A percentile compares a stretch with the other conserved stretches of the same genome.
These are phyloP conservation scores for Huntiella moniliformis DNA, from an alignment of 2,329 filamentous ascomycete species.

Conservation along the genomic window DNA sequence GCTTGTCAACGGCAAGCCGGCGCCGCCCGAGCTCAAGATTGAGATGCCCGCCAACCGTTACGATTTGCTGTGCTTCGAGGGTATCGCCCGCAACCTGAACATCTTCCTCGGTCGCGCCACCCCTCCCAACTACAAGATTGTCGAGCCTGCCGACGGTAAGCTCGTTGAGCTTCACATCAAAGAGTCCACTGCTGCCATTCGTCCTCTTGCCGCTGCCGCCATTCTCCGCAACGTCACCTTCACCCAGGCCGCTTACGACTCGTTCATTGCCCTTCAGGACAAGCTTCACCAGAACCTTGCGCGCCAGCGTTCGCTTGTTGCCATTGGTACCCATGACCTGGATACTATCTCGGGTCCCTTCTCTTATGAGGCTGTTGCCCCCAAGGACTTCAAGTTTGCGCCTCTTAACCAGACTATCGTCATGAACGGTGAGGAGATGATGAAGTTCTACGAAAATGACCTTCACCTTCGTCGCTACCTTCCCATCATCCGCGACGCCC, in stretches of 20 bases:
- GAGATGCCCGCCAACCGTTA: conserved; percentile 92
- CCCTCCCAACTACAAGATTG: conserved; percentile 63
- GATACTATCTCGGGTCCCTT: conserved; percentile 89
- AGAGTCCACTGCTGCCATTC: conserved; percentile 55
- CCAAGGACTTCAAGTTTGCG: conserved; percentile 78
- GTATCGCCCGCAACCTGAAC: conserved; percentile 86
- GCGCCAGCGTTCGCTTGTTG: conserved; percentile 79
- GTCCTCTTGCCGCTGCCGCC: conserved; percentile 75
- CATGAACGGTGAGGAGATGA: conserved; percentile 75
- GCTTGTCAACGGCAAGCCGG: conserved; percentile 58
- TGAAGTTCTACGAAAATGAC: conserved; percentile 90
- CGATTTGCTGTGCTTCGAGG: conserved; percentile 94
- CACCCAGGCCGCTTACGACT: conserved; percentile 78
- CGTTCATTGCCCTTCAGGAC: conserved; percentile 94
- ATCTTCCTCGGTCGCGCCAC: conserved; percentile 67
- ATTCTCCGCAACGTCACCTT: conserved; percentile 84
- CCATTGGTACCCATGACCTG: conserved; percentile 91
- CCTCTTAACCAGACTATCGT: conserved; percentile 82
- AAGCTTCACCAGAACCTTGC: conserved; percentile 95
- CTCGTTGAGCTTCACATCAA: conserved; percentile 66
- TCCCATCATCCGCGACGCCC: conserved; percentile 83
- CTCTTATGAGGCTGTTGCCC: conserved; percentile 81
- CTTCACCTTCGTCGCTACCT: conserved; percentile 79
- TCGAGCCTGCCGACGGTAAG: conserved; percentile 52
- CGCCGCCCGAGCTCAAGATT: conserved; percentile 88